Evolutionary conservation across 2,329 filamentous ascomycete genomes (phyloP), one percentile per base, ranked within the genome.

Genomic region (Juglanconis oblonga): DNA sequence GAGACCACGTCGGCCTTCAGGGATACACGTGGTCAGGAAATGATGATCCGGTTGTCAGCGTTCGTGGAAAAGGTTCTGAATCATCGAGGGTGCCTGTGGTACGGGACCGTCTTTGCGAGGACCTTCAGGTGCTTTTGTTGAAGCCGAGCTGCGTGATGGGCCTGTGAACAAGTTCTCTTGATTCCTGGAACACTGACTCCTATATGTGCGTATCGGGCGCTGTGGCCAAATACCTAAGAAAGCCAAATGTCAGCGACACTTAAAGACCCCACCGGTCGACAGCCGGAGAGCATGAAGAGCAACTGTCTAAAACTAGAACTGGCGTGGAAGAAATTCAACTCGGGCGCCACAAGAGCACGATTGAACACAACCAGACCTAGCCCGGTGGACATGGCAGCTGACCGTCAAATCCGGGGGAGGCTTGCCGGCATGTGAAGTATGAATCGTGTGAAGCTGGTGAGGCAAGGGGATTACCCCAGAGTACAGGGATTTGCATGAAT

Each of bases 401-500:
- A 38, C 44, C 48, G 36, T 48, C 32, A 57, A 38, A 36, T 53
- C 49, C 49, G 53, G 52, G 56, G 45, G 57, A 54, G 47, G 57
- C 51, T 45, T 59, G 53, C 48, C 52, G 57, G 57, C 33, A 42
- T 49, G 36, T 49, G 31, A 49, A 49, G 38, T 9, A 42, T 13
- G 32, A 24, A 38, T 24, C 10, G 17, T 48, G 53, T 29, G 17
- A 38, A 48, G 29, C 33, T 40, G 42, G 48, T 40, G n/a, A 35
- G 36, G 52, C 40, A 50, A 53, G 60, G 40, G 40, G 31, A n/a
- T 40, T 38, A 32, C 45, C 47, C 45, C 44, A 52, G 57, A 44
- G n/a, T 40, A 49, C 60, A 59, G 49, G 57, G 60, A 40, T 45
- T 40, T 49, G 48, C 42, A 51, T 53, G 24, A 53, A 51, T 38